Base-by-base conservation (phyloP, 2,329 filamentous ascomycete genomes). In the Rutstroemia sp. region DNA sequence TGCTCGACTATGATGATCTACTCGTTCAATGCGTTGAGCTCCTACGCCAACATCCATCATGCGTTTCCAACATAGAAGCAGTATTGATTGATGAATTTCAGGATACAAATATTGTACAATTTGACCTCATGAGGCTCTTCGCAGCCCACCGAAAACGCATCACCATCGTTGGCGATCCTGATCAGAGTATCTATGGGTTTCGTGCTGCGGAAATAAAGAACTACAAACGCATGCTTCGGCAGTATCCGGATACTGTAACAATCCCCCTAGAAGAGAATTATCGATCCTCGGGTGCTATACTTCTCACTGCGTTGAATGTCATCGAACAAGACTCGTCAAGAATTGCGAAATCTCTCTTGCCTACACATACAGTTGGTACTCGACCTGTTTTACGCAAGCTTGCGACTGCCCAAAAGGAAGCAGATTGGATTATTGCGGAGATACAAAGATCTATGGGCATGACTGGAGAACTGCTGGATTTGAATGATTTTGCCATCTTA, bases 111-210 rank as follows among this genome's bases (percentile, higher is more conserved):
- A 82, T 90, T 19, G 86, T 96, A 4, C 92, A 99, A 71, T 97
- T 95, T 66, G 90, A 96, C 64, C 75, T 99, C 44, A 96, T 96
- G 91, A 86, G 82, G 61, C 78, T 96, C 0, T 86, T 99, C 65
- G 90, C 92, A 1, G 83, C 90, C 59, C 74, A 77, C 21, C 78
- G 80, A 45, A 80, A 82, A 56, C 80, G 84, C n/a, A 92, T 97
- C 63, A 97, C 92, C 0, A 89, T 96, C 58, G 94, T 99, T 4
- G 94, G 92, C 37, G 92, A 99, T 69, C 92, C 94, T 0, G 94
- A 99, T 70, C 92, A 99, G 71, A 96, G 92, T 70, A 99, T 99
- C 57, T 99, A 97, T 69, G 90, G 92, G 19, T 99, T 95, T 78
- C 86, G 92, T 19, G 92, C 90, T 7, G 92, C 94, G 9, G 92